These are phyloP conservation scores for Saccharum spontaneum DNA, from an alignment of 176 grass and related monocot species.

Conservation along the genomic window DNA sequence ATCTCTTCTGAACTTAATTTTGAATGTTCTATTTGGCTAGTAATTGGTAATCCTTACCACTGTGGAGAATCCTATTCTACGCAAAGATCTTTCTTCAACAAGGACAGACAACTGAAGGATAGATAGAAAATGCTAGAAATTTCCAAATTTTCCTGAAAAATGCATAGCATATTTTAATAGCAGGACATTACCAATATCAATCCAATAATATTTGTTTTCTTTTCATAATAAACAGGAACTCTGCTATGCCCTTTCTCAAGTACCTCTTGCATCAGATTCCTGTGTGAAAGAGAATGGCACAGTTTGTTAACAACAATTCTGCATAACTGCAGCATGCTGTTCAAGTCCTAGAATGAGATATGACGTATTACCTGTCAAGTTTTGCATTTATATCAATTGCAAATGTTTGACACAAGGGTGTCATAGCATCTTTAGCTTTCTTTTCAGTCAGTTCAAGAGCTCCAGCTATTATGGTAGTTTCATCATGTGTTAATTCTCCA, in stretches of 20 bases:
- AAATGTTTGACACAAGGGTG: constrained; percentile 68
- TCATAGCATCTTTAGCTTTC: constrained; percentile 90
- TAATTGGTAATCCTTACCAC: background rate
- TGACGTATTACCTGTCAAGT: constrained; percentile 56
- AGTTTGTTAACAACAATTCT: background rate
- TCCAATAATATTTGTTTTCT: constrained; percentile 90
- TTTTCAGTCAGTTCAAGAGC: constrained; percentile 93
- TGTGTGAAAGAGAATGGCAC: constrained; percentile 19
- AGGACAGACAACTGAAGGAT: background rate
- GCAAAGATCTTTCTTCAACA: background rate
- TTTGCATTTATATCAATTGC: constrained; percentile 92
- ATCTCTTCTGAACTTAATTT: background rate
- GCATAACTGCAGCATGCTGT: background rate
- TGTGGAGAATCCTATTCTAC: background rate
- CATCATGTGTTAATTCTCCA: constrained; percentile 96
- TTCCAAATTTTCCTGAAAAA: background rate
- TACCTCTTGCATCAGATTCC: constrained; percentile 69
- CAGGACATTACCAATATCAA: constrained; percentile 68
- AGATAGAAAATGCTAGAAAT: background rate
- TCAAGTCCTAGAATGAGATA: background rate
- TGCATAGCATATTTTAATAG: constrained; percentile 6
- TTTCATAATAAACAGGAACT: constrained; percentile 86
- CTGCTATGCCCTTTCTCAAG: constrained; percentile 91
- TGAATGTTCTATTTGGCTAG: background rate
- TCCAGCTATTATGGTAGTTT: constrained; percentile 97